phyloP scores from a whole-genome alignment of 176 grass and related monocot genomes.

The Neostapfia colusana region DNA sequence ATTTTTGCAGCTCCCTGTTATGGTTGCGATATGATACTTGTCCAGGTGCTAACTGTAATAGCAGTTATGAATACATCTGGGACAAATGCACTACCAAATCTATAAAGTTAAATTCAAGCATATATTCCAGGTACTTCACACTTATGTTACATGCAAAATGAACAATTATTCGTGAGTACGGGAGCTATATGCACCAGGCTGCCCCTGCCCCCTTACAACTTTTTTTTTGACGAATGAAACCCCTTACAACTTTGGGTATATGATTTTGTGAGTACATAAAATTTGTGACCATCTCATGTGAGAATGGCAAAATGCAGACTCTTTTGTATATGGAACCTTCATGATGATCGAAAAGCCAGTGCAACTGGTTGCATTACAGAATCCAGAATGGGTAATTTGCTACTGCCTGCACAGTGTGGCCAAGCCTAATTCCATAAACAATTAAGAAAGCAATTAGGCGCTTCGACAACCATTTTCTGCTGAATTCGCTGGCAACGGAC shows the following conservation, averaged over 20 bases:
- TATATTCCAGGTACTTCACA: neutral
- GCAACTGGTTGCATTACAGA: neutral
- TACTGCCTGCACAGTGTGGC: neutral
- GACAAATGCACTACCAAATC: neutral
- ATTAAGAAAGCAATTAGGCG: neutral
- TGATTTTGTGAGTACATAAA: neutral
- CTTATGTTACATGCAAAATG: neutral
- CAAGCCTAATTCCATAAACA: neutral
- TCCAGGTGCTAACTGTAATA: neutral
- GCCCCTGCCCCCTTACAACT: too few relatives aligned
- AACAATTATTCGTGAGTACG: neutral
- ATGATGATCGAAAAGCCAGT: neutral
- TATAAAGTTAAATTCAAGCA: neutral
- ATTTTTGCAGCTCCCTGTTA: neutral
- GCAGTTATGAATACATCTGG: neutral
- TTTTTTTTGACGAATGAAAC: too few relatives aligned
- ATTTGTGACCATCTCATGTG: neutral
- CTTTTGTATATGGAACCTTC: neutral
- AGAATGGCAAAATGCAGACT: conserved; percentile 1
- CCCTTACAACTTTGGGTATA: neutral
- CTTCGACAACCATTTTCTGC: neutral
- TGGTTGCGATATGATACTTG: neutral
- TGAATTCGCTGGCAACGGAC: neutral
- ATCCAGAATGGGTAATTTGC: neutral
- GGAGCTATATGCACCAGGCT: too few relatives aligned